Evolutionary conservation across 345 rosid species (phyloP), one percentile per base, ranked within the genome.

Genomic region (Hibiscus trionum): DNA sequence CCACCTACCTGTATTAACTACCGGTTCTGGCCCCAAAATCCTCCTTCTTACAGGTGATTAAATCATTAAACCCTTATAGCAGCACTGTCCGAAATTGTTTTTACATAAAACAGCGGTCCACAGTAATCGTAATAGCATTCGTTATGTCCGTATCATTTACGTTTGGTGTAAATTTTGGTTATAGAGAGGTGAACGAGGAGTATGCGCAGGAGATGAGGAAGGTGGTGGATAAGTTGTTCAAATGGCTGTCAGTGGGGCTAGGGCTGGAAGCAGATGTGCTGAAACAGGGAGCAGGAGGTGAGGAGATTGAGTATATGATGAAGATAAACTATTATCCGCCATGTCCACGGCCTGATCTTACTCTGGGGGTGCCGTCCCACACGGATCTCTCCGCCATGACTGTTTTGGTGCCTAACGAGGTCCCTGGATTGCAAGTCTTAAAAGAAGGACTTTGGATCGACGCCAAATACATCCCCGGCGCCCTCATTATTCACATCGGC

Each of bases 271-370:
- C 73, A 44, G 61, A 81, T 0, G 91, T 63, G 2, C 11, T 94
- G 17, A 83, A 75, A 72, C 85, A 82, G 57, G 93, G 85, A 3
- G 63, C 73, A 0, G 97, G 98, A 0, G 97, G 96, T 0, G 96
- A 88, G 0, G 75, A 77, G 61, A 49, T 84, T 3, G 87, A 84
- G 50, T 94, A 86, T 74, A 42, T 91, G 84, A 72, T 91, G 74
- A 91, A 94, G 78, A 94, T 94, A 1, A 91, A 91, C 42, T 94
- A 87, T 24, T 94, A 90, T 61, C 96, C 97, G 5, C 95, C 96
- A 1, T 94, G 97, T 57, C 97, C 97, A 16, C 82, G 96, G 0
- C 98, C 98, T 0, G 98, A 91, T 77, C 84, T 91, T 7, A 73
- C 91, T 0, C 88, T 91, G 7, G 98, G 98, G 0, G 97, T 95